Evolutionary conservation across 805 yeast genomes (phyloP), one percentile per base, ranked within the genome.

Genomic region (Saccharomycopsis oosterbeekiorum): DNA sequence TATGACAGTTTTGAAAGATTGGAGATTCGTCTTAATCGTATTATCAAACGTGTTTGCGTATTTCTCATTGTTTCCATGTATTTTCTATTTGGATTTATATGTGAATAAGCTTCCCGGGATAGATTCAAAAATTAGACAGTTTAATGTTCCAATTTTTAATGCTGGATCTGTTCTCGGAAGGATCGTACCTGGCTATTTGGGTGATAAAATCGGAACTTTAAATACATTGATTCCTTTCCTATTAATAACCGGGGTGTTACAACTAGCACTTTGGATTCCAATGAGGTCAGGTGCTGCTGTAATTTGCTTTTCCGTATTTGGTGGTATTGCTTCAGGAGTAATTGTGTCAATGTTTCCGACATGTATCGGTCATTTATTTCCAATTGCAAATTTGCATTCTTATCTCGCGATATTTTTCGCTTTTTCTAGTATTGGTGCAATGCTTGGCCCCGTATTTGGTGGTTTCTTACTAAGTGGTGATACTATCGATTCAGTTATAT

Each of bases 121-220:
- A 47, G 21, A 26, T 15, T 12, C 53, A 47, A 47, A 14, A 15
- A 12, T 47, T 2, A 47, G 21, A 5, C 62, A 59, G 55, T 37
- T 63, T 24, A 63, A 34, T 19, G 50, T 64, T 29, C 60, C 69
- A 39, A 65, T 62, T 47, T 62, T 76, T 57, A 78, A 77, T 67
- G 79, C 73, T 19, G 73, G 72, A 43, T 80, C 84, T 57, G 68
- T 76, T 0, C 66, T 81, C 24, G 87, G 87, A 5, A 72, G 88
- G 47, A 73, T 83, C 1, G 57, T 73, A 4, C 77, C 84, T 54
- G 84, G 83, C 0, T 66, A 71, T 47, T 21, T 76, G 9, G 83
- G 81, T 21, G 85, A 80, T 67, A 67, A 65, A 6, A 60, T 75
- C 37, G 87, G 87, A 1, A 72, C 83, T 37, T 66, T 75, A 59